Percentiles rank a stretch among this genome's conserved stretches.
Conservation (phyloP, 371 early-diverging fungal species). For the Amoeboradix gromovi region DNA sequence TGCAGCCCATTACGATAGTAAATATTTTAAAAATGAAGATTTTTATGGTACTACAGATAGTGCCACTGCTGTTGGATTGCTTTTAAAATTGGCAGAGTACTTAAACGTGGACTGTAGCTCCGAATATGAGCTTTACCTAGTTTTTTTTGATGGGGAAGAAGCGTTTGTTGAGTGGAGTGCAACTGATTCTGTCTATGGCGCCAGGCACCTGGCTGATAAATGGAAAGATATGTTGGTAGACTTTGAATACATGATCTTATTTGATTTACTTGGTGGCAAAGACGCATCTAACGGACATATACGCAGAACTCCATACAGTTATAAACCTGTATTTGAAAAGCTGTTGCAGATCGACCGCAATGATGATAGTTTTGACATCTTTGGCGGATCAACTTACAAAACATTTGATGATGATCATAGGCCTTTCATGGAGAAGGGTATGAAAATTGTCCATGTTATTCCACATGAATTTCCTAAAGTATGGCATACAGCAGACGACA, state of each 20-base stretch:
- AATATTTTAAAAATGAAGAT: conserved; percentile 18
- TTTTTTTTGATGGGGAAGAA: conserved; percentile 93
- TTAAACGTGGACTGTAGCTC: conserved; percentile 1
- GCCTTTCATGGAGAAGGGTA: conserved; percentile 48
- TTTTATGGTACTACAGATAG: conserved; percentile 61
- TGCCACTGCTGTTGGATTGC: conserved; percentile 52
- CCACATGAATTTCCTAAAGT: conserved; percentile 58
- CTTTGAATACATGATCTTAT: background rate
- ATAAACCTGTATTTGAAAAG: too few species aligned
- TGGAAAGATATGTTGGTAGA: background rate
- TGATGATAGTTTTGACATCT: background rate
- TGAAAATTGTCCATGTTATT: conserved; percentile 62
- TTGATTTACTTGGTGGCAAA: conserved; percentile 3
- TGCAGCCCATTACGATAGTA: conserved; percentile 75
- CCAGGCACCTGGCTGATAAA: conserved; percentile 28
- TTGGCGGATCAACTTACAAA: conserved; percentile 17
- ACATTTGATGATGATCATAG: conserved; percentile 62
- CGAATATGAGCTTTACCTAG: too few species aligned
- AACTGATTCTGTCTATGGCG: conserved; percentile 67
- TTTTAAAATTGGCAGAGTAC: conserved; percentile 42
- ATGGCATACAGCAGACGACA: conserved; percentile 46
- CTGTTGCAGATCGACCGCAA: too few species aligned
- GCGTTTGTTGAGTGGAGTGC: conserved; percentile 45
- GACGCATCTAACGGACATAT: too few species aligned
- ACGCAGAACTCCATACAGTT: too few species aligned